These are phyloP conservation scores for Podaxis rugospora DNA, from an alignment of 768 basidiomycete species.

Conservation along the genomic window DNA sequence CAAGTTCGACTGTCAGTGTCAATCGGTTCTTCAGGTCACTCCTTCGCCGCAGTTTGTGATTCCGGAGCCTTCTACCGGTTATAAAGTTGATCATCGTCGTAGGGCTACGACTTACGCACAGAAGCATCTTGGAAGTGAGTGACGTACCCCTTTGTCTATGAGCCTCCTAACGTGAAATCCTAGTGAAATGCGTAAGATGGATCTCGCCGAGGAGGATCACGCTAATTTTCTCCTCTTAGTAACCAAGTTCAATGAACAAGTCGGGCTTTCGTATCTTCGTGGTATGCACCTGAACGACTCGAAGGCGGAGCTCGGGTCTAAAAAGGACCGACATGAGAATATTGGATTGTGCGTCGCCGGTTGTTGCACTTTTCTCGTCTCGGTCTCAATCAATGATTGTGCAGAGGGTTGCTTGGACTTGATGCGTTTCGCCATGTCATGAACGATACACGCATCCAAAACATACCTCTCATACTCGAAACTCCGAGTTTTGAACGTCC, in stretches of 20 bases:
- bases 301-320: constrained; percentile 57
- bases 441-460: constrained; percentile 59
- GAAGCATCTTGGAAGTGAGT: constrained; percentile 69
- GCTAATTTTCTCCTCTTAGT: constrained; percentile 31
- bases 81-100: background rate
- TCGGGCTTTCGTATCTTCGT: constrained; percentile 70
- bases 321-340: constrained; percentile 79
- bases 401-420: constrained; percentile 66
- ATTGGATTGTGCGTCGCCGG: constrained; percentile 63
- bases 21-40: constrained; percentile 48
- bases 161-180: background rate
- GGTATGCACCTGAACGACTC: constrained; percentile 89
- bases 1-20: background rate
- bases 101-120: constrained; percentile 83
- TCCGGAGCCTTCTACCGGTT: background rate
- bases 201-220: background rate
- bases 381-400: background rate
- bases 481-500: constrained; percentile 69
- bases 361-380: background rate
- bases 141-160: background rate
- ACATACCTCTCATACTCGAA: constrained; percentile 79
- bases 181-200: constrained; percentile 3
- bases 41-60: constrained; percentile 65
- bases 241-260: constrained; percentile 55
- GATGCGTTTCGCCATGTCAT: constrained; percentile 61